Conservation (phyloP, 345 rosid genomes). For the Cardamine occulta region DNA sequence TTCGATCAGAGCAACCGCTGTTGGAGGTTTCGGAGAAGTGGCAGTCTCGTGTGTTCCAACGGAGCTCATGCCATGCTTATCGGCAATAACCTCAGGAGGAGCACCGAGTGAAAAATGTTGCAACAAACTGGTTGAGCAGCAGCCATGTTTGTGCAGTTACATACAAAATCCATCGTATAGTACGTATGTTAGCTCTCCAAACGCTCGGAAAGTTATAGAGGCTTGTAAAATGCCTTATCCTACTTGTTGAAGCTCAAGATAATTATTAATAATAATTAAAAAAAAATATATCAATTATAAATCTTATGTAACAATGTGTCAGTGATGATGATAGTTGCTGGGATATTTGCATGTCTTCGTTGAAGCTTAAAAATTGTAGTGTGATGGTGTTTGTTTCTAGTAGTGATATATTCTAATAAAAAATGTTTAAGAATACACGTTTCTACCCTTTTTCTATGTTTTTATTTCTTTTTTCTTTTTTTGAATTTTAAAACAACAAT, state of each 20-base stretch:
- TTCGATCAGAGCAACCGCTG: neutral
- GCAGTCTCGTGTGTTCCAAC: conserved; percentile 17
- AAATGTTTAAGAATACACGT: too few species aligned
- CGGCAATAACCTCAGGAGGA: neutral
- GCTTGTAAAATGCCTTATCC: conserved; percentile 13
- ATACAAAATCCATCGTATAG: conserved; percentile 28
- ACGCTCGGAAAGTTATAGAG: conserved; percentile 34
- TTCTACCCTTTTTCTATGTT: too few species aligned
- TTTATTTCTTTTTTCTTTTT: too few species aligned
- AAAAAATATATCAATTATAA: neutral
- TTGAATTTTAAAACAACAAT: too few species aligned
- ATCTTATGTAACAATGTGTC: neutral
- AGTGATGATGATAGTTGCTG: neutral
- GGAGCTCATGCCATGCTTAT: conserved; percentile 36
- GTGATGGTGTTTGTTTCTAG: neutral
- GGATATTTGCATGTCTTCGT: neutral
- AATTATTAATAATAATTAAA: neutral
- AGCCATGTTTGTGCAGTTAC: conserved; percentile 44
- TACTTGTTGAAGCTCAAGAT: conserved; percentile 9
- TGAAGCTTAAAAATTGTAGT: neutral
- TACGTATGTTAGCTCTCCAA: conserved; percentile 38
- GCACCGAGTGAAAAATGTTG: conserved; percentile 33
- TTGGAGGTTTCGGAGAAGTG: neutral
- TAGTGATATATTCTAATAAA: neutral
- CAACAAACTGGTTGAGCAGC: conserved; percentile 24